Base-by-base conservation (phyloP, 2,329 filamentous ascomycete species). In the Fusarium nanum region DNA sequence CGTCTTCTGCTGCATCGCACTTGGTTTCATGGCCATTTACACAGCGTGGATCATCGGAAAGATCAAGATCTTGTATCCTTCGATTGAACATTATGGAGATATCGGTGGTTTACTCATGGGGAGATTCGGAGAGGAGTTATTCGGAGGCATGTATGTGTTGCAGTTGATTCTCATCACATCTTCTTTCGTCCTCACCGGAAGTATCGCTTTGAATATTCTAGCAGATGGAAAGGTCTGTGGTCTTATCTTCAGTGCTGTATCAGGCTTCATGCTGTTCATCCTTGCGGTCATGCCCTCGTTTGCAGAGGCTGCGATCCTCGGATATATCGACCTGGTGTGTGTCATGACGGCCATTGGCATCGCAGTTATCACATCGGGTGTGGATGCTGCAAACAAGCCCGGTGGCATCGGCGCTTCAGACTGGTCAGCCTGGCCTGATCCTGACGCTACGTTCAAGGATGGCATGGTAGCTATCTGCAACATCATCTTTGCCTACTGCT, bases 401-500 rank as follows among this genome's bases (percentile, higher is more conserved):
- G 30, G 64, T 22, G 22, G 53, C 4, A 9, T 59, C n/a, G 44
- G 59, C 2, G 14, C 76, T 7, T 62, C 72, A 30, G 65, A 71
- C n/a, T 82, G 79, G 79, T 80, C 78, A 8, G 76, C 77, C 2
- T 82, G 80, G 78, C 80, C 81, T 10, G 76, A 76, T 56, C 74
- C 76, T 11, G 72, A 82, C 4, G 78, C 84, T 4, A 77, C 79
- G 20, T 79, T 89, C 32, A 81, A 81, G 46, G 80, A 85, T 54
- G 87, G 82, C 10, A 89, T 90, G 74, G 81, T 86, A 10, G 84
- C 86, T 3, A 82, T 90, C 25, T 83, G 81, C 70, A 91, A 92
- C 76, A 92, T 92, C 52, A 83, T 91, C 58, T 87, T 92, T 60
- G 89, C 90, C 30, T 92, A 89, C 79, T 82, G 88, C 67, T 83